Conservation (phyloP, 176 grass and related monocot genomes). For the Eragrostis nindensis region DNA sequence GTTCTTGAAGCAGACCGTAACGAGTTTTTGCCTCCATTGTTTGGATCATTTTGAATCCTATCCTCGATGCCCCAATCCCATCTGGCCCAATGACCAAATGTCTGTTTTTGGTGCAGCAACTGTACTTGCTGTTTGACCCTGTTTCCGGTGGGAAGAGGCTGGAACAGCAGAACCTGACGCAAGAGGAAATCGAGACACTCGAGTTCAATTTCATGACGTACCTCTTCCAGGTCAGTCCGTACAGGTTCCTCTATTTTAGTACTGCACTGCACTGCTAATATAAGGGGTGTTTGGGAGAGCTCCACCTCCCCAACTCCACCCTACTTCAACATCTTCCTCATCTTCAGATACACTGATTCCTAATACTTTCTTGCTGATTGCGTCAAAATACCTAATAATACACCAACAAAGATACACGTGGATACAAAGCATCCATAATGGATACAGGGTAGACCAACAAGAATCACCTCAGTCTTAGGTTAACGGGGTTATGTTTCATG, state of each 20-base stretch:
- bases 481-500: neutral
- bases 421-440: neutral
- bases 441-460: neutral
- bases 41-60: neutral
- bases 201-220: conserved; percentile 84
- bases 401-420: neutral
- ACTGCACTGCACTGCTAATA: neutral
- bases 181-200: conserved; percentile 57
- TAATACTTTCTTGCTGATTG: neutral
- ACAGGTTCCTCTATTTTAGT: neutral
- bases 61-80: neutral
- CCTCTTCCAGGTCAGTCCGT: conserved; percentile 71
- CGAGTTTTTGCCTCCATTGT: neutral
- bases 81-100: neutral
- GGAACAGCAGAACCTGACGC: conserved; percentile 69
- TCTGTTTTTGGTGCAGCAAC: conserved; percentile 59
- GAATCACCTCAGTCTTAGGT: neutral
- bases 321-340: neutral
- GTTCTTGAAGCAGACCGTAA: too few species aligned
- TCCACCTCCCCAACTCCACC: neutral
- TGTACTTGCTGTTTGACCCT: conserved; percentile 81
- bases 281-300: neutral
- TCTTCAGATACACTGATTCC: neutral
- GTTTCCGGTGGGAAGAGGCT: conserved; percentile 69
- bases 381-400: neutral